These are phyloP conservation scores for Heliamphora exappendiculata DNA, from an alignment of 148 eudicot species.

Conservation along the genomic window DNA sequence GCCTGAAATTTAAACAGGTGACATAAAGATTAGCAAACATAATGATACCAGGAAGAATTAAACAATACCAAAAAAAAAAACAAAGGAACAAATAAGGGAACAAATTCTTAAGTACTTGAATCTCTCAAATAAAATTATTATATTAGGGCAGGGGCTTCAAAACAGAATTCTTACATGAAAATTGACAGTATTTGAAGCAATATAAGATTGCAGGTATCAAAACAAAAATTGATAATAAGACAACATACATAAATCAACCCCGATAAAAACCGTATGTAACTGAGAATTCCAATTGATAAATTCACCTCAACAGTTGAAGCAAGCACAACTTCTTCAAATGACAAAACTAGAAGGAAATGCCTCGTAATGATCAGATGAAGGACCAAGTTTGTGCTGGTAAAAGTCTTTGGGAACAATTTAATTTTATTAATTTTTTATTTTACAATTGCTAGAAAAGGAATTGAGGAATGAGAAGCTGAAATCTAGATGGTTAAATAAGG, in stretches of 20 bases:
- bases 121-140: not conserved
- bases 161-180: not conserved
- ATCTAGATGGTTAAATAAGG: too few species aligned
- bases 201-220: not conserved
- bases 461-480: too few species aligned
- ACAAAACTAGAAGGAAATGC: not conserved
- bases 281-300: not conserved
- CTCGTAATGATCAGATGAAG: not conserved
- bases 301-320: not conserved
- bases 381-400: not conserved
- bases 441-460: not conserved
- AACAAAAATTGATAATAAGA: not conserved
- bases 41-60: not conserved
- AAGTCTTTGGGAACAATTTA: not conserved
- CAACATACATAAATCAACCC: not conserved
- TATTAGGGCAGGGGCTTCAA: too few species aligned
- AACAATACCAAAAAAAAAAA: too few species aligned
- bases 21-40: not conserved
- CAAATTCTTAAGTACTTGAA: not conserved
- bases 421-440: not conserved
- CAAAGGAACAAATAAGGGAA: not conserved
- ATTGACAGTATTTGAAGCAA: not conserved
- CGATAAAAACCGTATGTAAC: not conserved
- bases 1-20: slow-evolving; percentile 38
- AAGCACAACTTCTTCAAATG: not conserved